Base-by-base conservation (phyloP, 176 grass and related monocot species). In the Cenchrus purpureus region DNA sequence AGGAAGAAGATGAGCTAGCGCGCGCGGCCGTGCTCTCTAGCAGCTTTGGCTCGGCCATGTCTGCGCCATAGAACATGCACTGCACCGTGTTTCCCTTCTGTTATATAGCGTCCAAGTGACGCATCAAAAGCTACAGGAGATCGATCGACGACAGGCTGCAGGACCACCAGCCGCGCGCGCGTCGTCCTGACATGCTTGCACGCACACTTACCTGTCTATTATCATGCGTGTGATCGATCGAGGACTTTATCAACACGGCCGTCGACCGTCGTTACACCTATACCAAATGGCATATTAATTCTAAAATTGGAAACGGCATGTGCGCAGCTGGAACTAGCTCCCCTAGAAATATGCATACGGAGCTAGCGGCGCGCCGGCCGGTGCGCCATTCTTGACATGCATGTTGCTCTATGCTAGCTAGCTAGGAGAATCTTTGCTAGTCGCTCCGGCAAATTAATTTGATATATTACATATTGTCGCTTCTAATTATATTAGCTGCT, bases 1-100 rank as follows among this genome's bases (percentile, higher is more conserved):
- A 74, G 42, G 43, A 75, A 54, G 44, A 84, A 34, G 82, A 56
- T 76, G 43, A 60, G 34, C 34, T 34, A 34, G 34, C 34, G 53
- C 69, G 66, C 60, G 55, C 80, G 44, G 10, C 56, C 11, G 4
- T 56, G 8, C 73, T 61, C 58, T 45, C 34, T 76, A 40, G 34
- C 49, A 68, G 72, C 45, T 61, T 71, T 71, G n/a, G 37, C 13
- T 58, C 17, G 42, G 17, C 12, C 6, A 11, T 34, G 32, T 40
- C 15, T 78, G 11, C 12, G 50, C 2, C 54, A 19, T 57, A 19
- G 54, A 42, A 43, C 13, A n/a, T 4, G 32, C 43, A 31, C 15
- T 5, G 53, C 14, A 55, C 53, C 55, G 55, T 40, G 48, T 58
- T 0, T 54, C 7, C 7, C 7, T 45, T 45, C 44, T 52, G 3